Percentiles rank a stretch among this genome's conserved stretches.
phyloP scores from a whole-genome alignment of 1,284 basidiomycete genomes.

The Sanghuangporus weigelae region DNA sequence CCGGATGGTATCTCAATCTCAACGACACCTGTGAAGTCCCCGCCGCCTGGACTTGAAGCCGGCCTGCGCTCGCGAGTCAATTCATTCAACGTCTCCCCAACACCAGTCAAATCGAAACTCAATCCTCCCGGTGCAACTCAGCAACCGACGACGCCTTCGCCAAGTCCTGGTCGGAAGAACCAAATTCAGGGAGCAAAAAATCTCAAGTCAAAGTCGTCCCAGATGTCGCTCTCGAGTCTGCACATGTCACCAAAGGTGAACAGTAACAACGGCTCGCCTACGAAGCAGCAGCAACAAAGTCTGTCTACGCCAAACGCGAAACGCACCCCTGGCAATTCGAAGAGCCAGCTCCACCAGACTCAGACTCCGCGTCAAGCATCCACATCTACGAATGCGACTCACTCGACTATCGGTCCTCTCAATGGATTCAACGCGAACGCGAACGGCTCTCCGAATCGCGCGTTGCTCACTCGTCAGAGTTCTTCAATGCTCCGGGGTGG shows the following conservation, averaged over 20 bases:
- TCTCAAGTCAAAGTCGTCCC: conserved; percentile 5
- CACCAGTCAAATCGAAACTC: conserved; percentile 2
- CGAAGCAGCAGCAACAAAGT: background rate
- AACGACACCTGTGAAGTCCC: background rate
- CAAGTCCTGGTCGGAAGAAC: background rate
- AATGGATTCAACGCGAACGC: conserved; percentile 7
- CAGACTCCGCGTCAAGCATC: conserved; percentile 3
- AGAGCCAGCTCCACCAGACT: background rate
- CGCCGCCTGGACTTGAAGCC: background rate
- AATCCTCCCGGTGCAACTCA: background rate
- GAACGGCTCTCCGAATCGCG: conserved; percentile 18
- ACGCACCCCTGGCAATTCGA: background rate
- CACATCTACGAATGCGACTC: background rate
- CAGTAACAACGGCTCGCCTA: background rate
- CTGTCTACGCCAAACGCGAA: background rate
- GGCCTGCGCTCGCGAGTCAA: background rate
- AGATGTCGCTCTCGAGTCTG: conserved; percentile 7
- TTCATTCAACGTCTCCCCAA: background rate
- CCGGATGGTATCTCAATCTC: background rate
- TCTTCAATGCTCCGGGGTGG: background rate
- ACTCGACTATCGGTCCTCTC: conserved; percentile 8
- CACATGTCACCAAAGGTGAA: background rate
- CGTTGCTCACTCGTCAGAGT: conserved; percentile 14
- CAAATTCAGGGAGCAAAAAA: background rate
- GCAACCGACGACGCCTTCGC: conserved; percentile 6